Conservation (phyloP, 192 early-diverging fungal species). For the Diversispora eburnea region DNA sequence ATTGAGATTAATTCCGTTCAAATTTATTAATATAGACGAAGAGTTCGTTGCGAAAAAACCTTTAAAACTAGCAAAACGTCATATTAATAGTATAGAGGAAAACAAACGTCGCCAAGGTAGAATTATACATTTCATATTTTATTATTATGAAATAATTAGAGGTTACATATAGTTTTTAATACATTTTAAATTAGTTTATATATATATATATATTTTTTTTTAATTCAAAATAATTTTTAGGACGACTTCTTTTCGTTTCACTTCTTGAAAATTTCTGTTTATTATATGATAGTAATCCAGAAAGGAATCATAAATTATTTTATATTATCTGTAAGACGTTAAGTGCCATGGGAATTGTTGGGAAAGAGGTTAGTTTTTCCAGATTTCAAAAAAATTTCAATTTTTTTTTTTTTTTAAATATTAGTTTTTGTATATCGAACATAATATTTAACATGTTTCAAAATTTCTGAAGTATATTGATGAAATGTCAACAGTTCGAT, state of each 20-base stretch:
- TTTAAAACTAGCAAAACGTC: not conserved
- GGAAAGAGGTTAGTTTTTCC: constrained; percentile 47
- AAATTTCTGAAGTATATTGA: constrained; percentile 52
- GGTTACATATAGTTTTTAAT: not conserved
- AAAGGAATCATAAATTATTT: constrained; percentile 81
- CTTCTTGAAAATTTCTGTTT: constrained; percentile 89
- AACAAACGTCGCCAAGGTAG: constrained; percentile 38
- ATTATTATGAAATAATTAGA: not conserved
- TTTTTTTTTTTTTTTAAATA: no score
- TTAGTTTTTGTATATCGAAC: not conserved
- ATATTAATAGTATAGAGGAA: constrained; percentile 30
- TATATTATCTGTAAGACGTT: constrained; percentile 86
- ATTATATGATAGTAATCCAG: constrained; percentile 81
- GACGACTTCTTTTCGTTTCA: constrained; percentile 79
- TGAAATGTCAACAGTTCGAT: constrained; percentile 78
- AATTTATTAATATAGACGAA: not conserved
- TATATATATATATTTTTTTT: not conserved
- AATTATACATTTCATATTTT: no score
- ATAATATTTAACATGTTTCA: constrained; percentile 3
- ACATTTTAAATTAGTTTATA: not conserved
- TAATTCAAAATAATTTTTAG: constrained; percentile 22
- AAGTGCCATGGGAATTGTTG: constrained; percentile 78
- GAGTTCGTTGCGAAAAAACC: not conserved
- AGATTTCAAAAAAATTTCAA: no score
- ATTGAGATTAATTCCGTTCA: not conserved